Evolutionary conservation across 163 green algal genomes (phyloP), one percentile per base, ranked within the genome.

Genomic region (Smithsoniella earleae): DNA sequence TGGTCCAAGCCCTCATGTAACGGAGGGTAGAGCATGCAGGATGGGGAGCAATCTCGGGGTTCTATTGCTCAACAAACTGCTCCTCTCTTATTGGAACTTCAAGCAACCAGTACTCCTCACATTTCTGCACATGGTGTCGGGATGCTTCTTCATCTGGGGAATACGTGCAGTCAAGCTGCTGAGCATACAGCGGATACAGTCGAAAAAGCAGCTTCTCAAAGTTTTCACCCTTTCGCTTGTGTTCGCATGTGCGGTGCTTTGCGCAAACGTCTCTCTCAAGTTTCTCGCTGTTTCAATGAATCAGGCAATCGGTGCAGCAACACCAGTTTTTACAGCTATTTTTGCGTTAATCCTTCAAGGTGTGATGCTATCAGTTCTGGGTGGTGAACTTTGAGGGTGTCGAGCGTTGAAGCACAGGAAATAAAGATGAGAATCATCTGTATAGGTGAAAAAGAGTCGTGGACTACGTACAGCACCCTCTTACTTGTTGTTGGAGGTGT

Each of bases 261-360:
- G 62, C 90, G 93, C 34, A 40, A 98, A 98, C 75, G 78, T 93
- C 1, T 90, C 81, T 2, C 82, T 98, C 4, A 82, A 83, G 16
- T 96, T 86, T 78, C 89, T 98, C 44, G 89, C 90, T 6, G 92
- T 98, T 2, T 94, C 85, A 6, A 97, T 98, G 84, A 96, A 91
- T 76, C 83, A 89, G 82, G 92, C 92, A 3, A 91, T 98, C 34
- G 92, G 92, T 0, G 87, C 92, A 4, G 96, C 89, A 2, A 97
- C 92, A 2, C 92, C 92, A 2, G 88, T 91, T 65, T 96, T 96
- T 79, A 97, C 92, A 8, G 92, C 92, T 5, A 64, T 88, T 2
- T 83, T 97, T 31, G 80, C 85, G 0, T 78, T 84, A 43, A 0
- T 87, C 1, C 82, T 96, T 72, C 77, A 90, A 38, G 75, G 82